Base-by-base conservation (phyloP, 1,284 basidiomycete species). In the Sporisorium reilianum region DNA sequence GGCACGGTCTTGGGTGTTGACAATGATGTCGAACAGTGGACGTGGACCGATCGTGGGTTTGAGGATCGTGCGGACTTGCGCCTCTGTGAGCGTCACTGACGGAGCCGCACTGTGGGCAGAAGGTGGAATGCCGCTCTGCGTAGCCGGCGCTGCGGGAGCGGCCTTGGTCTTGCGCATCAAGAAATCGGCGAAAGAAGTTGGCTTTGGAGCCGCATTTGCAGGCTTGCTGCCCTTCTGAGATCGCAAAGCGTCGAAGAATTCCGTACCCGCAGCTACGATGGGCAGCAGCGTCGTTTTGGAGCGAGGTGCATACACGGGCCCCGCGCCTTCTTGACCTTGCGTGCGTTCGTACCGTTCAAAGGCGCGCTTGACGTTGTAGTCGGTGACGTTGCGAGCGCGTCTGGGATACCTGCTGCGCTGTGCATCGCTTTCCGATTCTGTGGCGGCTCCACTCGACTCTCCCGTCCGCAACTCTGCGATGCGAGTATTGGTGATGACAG, bases 181-280 rank as follows among this genome's bases (percentile, higher is more conserved):
- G n/a, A 60, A 70, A 3, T 60, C 61, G 22, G 52, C 48, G 20
- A 69, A 69, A 0, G 60, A 55, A 5, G 30, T 14, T 12, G 60
- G 23, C 9, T 26, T 49, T 7, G 23, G 22, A n/a, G 2, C 23
- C 0, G 3, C 36, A 9, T 14, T 14, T 3, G 51, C 14, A 11
- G 26, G 20, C 23, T 51, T 62, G 14, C 50, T 55, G 2, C 38
- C 5, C 5, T 25, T 38, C 34, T 16, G 9, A 12, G 53, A 20
- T 23, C 59, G 58, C 16, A 72, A 28, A 4, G 51, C 61, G 3
- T 74, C 71, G n/a, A 74, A 58, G 40, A 74, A 74, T 4, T 36
- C 46, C 7, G 55, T 34, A 1, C 42, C 2, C 3, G 71, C 64
- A 11, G 18, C 22, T 2, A 64, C 48, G 0, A 58, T 57, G 1